Evolutionary conservation across 768 basidiomycete genomes (phyloP).

Genomic region (Royoungia palumana): DNA sequence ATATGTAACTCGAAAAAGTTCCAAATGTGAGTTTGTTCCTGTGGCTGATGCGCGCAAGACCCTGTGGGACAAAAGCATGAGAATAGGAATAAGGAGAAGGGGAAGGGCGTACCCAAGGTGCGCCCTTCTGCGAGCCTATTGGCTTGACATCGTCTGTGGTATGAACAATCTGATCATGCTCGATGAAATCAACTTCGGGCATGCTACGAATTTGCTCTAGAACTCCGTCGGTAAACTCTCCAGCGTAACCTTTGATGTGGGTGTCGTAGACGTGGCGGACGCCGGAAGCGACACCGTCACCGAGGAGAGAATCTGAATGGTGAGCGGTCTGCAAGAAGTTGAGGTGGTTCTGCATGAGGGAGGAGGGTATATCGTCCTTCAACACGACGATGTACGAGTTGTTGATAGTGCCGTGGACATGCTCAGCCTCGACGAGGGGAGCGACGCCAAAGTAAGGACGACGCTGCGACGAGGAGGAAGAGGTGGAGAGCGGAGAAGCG

Average conservation of each 20-base stretch:
- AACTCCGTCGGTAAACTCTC: slow-evolving; percentile 65
- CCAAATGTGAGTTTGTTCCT: slow-evolving; percentile 66
- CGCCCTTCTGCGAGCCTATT: slow-evolving; percentile 50
- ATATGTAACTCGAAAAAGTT: slow-evolving; percentile 83
- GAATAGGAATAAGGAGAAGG: slow-evolving; percentile 11
- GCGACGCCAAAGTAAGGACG: slow-evolving; percentile 53
- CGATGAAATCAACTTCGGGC: slow-evolving; percentile 91
- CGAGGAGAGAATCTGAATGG: slow-evolving; percentile 49
- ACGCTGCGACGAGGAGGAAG: slow-evolving; percentile 30
- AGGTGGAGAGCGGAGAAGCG: slow-evolving; percentile 47
- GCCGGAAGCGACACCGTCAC: slow-evolving; percentile 45
- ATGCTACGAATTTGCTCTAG: slow-evolving; percentile 72
- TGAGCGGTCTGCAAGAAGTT: slow-evolving; percentile 71
- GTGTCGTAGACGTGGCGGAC: slow-evolving; percentile 75
- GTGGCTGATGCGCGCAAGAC: slow-evolving; percentile 94
- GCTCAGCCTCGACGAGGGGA: slow-evolving; percentile 54
- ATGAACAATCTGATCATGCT: slow-evolving; percentile 90
- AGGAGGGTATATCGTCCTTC: slow-evolving; percentile 60
- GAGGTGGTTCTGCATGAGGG: slow-evolving; percentile 70
- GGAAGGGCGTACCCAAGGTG: slow-evolving; percentile 72
- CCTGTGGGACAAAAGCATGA: slow-evolving; percentile 43
- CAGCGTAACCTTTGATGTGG: slow-evolving; percentile 76
- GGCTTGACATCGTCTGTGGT: slow-evolving; percentile 38
- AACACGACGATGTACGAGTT: slow-evolving; percentile 96
- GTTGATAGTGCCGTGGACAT: slow-evolving; percentile 71